Evolutionary conservation across 805 yeast species (phyloP), one percentile per base, ranked within the genome.

Genomic region (Kodamaea neixiangensis): DNA sequence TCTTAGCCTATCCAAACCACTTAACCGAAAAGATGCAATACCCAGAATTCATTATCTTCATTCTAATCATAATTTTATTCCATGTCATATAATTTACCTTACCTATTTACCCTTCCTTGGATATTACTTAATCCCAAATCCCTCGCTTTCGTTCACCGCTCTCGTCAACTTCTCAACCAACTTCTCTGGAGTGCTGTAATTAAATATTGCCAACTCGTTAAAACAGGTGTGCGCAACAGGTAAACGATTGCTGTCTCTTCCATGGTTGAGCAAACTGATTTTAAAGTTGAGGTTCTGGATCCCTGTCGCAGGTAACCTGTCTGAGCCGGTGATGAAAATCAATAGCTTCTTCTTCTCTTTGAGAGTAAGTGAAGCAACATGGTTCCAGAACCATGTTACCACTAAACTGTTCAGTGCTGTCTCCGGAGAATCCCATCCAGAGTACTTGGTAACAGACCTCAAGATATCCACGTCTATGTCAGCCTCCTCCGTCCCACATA

Each of bases 191-290:
- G 79, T 63, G 11, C 68, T 57, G 65, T 93, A 93, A 34, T 83
- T 83, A 66, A 83, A 87, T 5, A 94, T 58, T 49, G 93, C 86
- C 19, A 93, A 64, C 71, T 93, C 97, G 63, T 93, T 94, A 72
- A 94, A 93, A 60, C 99, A 93, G 0, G 98, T 94, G 63, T 93
- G 98, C 0, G 97, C 90, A 13, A 86, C 72, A 0, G 98, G 98
- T 14, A 92, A 68, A 44, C 86, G 72, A 1, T 78, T 73, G 34
- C 71, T 64, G 29, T 72, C 75, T 1, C 54, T 58, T 5, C 67
- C 71, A 20, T 54, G 54, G 14, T 57, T 55, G 10, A 72, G 59
- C 49, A 79, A 78, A 13, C 86, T 80, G n/a, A 93, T 80, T 53
- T 85, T 85, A 60, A 94, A 85, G 41, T 76, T 75, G 71, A 93